Evolutionary conservation across 2,329 filamentous ascomycete genomes (phyloP), one percentile per base, ranked within the genome.

Genomic region (Sclerotinia nivalis): DNA sequence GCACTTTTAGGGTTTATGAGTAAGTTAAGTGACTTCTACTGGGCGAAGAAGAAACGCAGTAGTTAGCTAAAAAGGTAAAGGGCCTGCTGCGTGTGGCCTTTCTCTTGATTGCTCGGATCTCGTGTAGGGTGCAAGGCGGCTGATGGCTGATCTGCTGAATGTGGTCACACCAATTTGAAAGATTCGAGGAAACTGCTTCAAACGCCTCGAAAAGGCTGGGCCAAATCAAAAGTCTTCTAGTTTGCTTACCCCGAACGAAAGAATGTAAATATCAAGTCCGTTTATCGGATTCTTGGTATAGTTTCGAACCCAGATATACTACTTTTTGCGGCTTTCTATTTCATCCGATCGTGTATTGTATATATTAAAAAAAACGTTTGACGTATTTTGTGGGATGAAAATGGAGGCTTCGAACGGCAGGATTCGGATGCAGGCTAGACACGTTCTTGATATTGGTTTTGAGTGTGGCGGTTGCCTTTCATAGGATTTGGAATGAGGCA

Each of bases 141-240:
- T 74, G 75, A 75, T 74, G 71, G 72, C 70, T 74, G 71, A 67
- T 52, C 54, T 69, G 73, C 72, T 73, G 58, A 70, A 74, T 72
- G 61, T 71, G 73, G 74, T 72, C 70, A 75, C 71, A 69, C 66
- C 71, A 74, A 74, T 68, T 72, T 72, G 31, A 74, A 69, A 68
- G 64, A 69, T 68, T 45, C 66, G 59, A 60, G 67, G 40, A 66
- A 47, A 40, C 37, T 55, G 70, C 62, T 58, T 47, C 56, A 52
- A 70, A 72, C 66, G 71, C 58, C 69, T 71, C 40, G 50, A 34
- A 52, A 69, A 65, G 70, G 69, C 69, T 71, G 70, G 70, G 65
- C 54, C 40, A 52, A 37, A 43, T 45, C 54, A 45, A 60, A 40
- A 15, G 52, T 25, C 37, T 64, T 50, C 22, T 50, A 64, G 9